These are phyloP conservation scores for Diaporthe humulicola DNA, from an alignment of 2,329 filamentous ascomycete species.

Conservation along the genomic window DNA sequence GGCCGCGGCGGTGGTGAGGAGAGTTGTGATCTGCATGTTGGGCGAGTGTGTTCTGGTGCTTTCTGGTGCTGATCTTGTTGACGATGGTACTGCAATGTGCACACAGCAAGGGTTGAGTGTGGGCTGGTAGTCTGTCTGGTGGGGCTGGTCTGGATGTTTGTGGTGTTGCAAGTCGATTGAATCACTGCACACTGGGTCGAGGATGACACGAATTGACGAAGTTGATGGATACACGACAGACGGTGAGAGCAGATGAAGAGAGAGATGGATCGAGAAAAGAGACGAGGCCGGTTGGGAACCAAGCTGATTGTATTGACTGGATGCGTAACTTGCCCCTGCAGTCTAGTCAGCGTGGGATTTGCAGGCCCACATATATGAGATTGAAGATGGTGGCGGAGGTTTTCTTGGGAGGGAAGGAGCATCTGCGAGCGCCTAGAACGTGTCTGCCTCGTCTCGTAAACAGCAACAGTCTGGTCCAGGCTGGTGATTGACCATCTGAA, in stretches of 20 bases:
- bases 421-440: constrained; percentile 8
- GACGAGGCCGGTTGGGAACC: not conserved
- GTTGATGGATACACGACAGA: not conserved
- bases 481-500: constrained; percentile 30
- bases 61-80: constrained; percentile 1
- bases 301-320: constrained; percentile 22
- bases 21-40: constrained; percentile 35
- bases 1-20: constrained; percentile 25
- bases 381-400: constrained; percentile 32
- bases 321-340: constrained; percentile 14
- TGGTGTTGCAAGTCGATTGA: not conserved
- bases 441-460: not conserved
- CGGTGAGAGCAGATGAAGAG: not conserved
- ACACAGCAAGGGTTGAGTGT: not conserved
- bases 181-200: not conserved
- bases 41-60: not conserved
- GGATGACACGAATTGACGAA: not conserved
- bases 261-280: not conserved
- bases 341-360: constrained; percentile 26
- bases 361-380: constrained; percentile 28
- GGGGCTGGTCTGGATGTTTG: not conserved
- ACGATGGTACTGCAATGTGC: not conserved
- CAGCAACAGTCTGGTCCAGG: not conserved
- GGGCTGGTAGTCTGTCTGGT: not conserved
- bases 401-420: not conserved